Conservation (phyloP, 768 basidiomycete species). For the Panaeolus cyanescens region DNA sequence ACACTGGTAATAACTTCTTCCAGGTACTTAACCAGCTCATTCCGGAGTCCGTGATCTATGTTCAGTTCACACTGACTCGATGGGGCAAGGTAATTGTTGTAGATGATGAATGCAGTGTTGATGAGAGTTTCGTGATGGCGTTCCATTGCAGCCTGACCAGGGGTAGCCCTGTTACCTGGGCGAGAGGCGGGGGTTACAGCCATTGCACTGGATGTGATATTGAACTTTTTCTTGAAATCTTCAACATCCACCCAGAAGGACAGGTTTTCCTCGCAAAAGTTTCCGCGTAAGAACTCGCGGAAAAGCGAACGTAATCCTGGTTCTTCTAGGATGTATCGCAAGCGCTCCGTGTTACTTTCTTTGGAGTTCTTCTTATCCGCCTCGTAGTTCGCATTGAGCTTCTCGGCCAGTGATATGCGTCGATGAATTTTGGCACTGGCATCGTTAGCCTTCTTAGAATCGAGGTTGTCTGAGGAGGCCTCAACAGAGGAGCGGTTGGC, state of each 20-base stretch:
- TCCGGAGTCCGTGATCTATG: constrained; percentile 95
- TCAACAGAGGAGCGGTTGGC: constrained; percentile 67
- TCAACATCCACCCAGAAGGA: constrained; percentile 97
- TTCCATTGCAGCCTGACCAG: constrained; percentile 91
- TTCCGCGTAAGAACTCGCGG: constrained; percentile 90
- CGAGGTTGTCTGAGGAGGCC: constrained; percentile 34
- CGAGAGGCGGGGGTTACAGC: constrained; percentile 48
- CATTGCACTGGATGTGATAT: constrained; percentile 90
- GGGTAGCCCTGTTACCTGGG: constrained; percentile 48
- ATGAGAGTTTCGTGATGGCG: constrained; percentile 94
- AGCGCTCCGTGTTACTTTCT: constrained; percentile 90
- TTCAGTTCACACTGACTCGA: constrained; percentile 96
- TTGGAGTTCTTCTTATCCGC: constrained; percentile 61
- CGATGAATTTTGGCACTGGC: constrained; percentile 70
- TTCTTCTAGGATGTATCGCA: constrained; percentile 92
- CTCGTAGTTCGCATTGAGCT: constrained; percentile 58
- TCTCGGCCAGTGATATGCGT: constrained; percentile 78
- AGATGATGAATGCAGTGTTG: constrained; percentile 91
- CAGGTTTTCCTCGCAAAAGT: constrained; percentile 98
- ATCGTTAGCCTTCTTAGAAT: constrained; percentile 34
- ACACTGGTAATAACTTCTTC: constrained; percentile 83
- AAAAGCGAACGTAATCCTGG: constrained; percentile 87
- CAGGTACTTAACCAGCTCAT: constrained; percentile 92
- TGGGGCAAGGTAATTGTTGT: constrained; percentile 94
- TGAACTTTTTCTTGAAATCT: constrained; percentile 96